Evolutionary conservation across 2,329 filamentous ascomycete species (phyloP), one percentile per base, ranked within the genome.

Genomic region (Aspergillus intermedius): DNA sequence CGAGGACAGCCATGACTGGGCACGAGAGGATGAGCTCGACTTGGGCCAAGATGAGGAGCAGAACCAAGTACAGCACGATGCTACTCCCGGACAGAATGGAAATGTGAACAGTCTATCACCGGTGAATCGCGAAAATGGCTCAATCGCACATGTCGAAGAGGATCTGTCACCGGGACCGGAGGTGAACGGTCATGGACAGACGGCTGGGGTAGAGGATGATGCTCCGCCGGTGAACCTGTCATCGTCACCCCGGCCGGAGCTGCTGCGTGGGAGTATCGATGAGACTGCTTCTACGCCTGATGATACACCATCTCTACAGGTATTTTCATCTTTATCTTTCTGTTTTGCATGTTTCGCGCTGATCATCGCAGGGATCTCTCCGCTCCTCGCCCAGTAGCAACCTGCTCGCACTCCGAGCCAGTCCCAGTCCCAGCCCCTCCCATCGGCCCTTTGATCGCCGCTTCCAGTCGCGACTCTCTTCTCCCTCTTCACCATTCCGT

Each of bases 391-490:
- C 84, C n/a, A 80, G 83, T 34, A 90, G 88, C 69, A 89, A 86
- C 60, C 74, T 86, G 34, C 77, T 89, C 23, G 82, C 84, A 3
- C 84, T 85, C 32, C 76, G 84, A 52, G 70, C 86, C 55, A 89
- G 86, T 58, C 84, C 86, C 55, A 89, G 86, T 58, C 84, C 88
- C 12, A 88, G 86, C 13, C 87, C 87, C 17, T 90, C 88, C 13
- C 86, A 96, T 60, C 83, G 91, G 62, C 91, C 93, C 4, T 98
- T 98, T 67, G 93, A 98, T 65, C 83, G 89, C 54, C 84, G 93
- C 48, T 98, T 98, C 70, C 90, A 94, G 65, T 91, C 91, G 13
- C 84, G 91, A 43, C 81, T 96, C 50, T 83, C 37, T 10, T 40
- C 84, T 8, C 81, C 85, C 12, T 80, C 79, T 4, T 76, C 78